phyloP scores from a whole-genome alignment of 345 rosid genomes.

The Tarenaya hassleriana region DNA sequence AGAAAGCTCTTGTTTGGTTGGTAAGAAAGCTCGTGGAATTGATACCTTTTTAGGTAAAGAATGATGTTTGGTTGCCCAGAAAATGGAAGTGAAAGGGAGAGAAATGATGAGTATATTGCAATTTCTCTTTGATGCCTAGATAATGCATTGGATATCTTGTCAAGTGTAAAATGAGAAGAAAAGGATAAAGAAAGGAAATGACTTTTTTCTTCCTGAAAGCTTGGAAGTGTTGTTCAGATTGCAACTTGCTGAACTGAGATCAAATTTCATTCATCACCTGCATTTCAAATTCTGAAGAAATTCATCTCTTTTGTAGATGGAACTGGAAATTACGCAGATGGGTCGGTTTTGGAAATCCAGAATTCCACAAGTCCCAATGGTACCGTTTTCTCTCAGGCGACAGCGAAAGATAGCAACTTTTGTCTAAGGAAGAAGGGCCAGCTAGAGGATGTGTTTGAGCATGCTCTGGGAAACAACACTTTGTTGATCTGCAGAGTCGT shows the following conservation, averaged over 20 bases:
- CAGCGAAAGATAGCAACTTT: conserved; percentile 30
- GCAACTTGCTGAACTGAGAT: not conserved
- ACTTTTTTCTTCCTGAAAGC: not conserved
- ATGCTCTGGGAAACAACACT: conserved; percentile 38
- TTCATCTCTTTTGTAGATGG: conserved; percentile 14
- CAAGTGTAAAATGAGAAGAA: not conserved
- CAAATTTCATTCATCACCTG: not conserved
- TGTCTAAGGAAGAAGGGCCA: conserved; percentile 31
- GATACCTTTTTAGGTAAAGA: no score
- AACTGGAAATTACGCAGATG: conserved; percentile 26
- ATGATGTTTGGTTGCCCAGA: conserved; percentile 13
- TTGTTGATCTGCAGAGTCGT: conserved; percentile 35
- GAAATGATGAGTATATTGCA: no score
- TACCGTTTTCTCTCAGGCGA: conserved; percentile 30
- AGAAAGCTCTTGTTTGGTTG: no score
- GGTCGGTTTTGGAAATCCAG: conserved; percentile 33
- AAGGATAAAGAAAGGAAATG: not conserved
- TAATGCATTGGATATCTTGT: no score
- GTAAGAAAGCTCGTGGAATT: no score
- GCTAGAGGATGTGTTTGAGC: conserved; percentile 45
- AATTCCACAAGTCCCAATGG: conserved; percentile 26
- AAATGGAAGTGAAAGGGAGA: not conserved
- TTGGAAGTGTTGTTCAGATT: not conserved
- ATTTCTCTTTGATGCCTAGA: no score
- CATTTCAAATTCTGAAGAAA: not conserved